Evolutionary conservation across 73 alveolate species (phyloP), one percentile per base, ranked within the genome.

Genomic region (Paramecium pentaurelia): DNA sequence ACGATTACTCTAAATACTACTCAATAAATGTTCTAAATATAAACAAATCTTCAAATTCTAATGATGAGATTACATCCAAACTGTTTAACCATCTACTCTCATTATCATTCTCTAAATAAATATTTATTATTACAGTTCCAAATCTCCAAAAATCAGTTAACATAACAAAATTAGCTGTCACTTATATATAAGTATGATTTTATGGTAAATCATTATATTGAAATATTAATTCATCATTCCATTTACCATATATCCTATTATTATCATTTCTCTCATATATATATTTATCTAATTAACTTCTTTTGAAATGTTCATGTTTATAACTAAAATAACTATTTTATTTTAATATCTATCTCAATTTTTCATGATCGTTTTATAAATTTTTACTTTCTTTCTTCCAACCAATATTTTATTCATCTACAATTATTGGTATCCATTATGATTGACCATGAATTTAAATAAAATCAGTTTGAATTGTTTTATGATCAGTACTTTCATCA

Each of bases 391-490:
- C 58, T 14, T 14, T 49, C 9, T 27, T 80, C 91, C 91, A 80
- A 14, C 60, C 37, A 36, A 11, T 18, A 45, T 75, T 49, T 8
- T 49, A 49, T 4, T 49, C 60, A 45, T 45, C 49, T 27, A 77
- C 42, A 2, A 47, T 30, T 12, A 80, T 8, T 2, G 71, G 73
- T 4, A 80, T 80, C 91, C 91, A 80, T 80, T 80, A 47, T 18
- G 91, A 80, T 80, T 80, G 32, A 4, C 91, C 91, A 80, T 80
- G 91, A 22, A 80, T 80, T 27, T 80, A 34, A 32, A 80, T 27
- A 12, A 80, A 80, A 16, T 80, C 91, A 4, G 91, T 80, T 80
- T 4, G 3, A 3, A 80, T 54, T 49, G 60, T 47, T 45, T 27
- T 44, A 14, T 44, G 22, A 32, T 27, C 58, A 20, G 71, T 80